Conservation (phyloP, 192 early-diverging fungal species). For the Coemansia sp. region DNA sequence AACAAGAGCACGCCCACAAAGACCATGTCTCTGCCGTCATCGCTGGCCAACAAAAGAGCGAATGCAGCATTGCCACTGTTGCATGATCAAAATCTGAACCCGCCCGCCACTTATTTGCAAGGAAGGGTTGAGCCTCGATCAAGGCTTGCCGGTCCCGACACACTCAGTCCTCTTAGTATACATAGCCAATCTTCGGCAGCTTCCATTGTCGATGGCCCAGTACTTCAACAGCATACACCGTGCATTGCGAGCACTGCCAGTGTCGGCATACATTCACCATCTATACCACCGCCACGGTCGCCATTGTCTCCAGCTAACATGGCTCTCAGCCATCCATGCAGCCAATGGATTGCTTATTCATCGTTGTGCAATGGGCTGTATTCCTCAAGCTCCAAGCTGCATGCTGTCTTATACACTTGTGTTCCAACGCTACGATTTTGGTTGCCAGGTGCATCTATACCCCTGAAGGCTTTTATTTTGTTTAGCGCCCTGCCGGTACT, state of each 20-base stretch:
- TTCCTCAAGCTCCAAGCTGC: neutral
- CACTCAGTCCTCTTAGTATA: too few relatives aligned
- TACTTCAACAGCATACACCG: too few relatives aligned
- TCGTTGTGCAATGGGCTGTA: conserved; percentile 1
- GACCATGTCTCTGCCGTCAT: conserved; percentile 1
- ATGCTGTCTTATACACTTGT: conserved; percentile 11
- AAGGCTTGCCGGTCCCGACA: neutral
- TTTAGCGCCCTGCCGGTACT: conserved; percentile 45
- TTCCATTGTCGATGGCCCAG: too few relatives aligned
- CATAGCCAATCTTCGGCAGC: too few relatives aligned
- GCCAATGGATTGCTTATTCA: neutral
- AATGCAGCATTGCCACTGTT: too few relatives aligned
- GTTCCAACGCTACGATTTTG: conserved; percentile 46
- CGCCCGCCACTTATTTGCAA: neutral
- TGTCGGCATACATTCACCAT: too few relatives aligned
- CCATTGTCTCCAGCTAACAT: too few relatives aligned
- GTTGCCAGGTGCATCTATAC: conserved; percentile 19
- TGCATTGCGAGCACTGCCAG: too few relatives aligned
- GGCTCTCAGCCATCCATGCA: neutral
- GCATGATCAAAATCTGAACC: neutral
- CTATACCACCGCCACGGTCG: too few relatives aligned
- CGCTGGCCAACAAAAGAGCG: neutral
- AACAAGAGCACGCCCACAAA: neutral
- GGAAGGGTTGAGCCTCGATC: neutral
- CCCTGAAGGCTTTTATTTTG: conserved; percentile 36